phyloP scores from a whole-genome alignment of 345 rosid genomes.

The Lepidium africanum region DNA sequence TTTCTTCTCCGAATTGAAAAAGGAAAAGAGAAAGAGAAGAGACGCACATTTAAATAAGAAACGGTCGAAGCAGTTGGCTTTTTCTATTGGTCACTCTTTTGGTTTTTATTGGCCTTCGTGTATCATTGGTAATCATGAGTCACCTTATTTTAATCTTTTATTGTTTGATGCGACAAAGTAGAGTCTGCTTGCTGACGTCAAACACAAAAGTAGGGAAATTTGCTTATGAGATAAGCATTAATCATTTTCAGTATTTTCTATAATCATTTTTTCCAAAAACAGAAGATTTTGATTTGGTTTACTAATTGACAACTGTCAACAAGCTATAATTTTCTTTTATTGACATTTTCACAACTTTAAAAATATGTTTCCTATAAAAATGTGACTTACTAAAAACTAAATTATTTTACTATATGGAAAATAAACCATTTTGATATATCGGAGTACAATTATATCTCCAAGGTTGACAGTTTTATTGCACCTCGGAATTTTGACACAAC shows the following conservation, averaged over 20 bases:
- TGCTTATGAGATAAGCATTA: background rate
- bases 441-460: background rate
- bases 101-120: background rate
- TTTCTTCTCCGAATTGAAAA: background rate
- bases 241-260: background rate
- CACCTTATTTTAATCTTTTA: background rate
- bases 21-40: background rate
- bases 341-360: background rate
- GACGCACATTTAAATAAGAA: slow-evolving; percentile 20
- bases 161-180: background rate
- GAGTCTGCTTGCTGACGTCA: background rate
- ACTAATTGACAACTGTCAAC: background rate
- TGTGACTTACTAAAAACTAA: background rate
- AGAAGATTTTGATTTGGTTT: background rate
- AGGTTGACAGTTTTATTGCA: no score
- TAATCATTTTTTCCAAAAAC: background rate
- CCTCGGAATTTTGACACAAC: no score
- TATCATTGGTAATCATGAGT: background rate
- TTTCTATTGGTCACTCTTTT: no score
- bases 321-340: background rate
- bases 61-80: background rate
- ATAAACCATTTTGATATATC: background rate
- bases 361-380: background rate
- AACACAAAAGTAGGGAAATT: background rate
- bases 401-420: background rate